phyloP scores from a whole-genome alignment of 2,329 filamentous ascomycete genomes.

The Phyllosticta paracitricarpa region DNA sequence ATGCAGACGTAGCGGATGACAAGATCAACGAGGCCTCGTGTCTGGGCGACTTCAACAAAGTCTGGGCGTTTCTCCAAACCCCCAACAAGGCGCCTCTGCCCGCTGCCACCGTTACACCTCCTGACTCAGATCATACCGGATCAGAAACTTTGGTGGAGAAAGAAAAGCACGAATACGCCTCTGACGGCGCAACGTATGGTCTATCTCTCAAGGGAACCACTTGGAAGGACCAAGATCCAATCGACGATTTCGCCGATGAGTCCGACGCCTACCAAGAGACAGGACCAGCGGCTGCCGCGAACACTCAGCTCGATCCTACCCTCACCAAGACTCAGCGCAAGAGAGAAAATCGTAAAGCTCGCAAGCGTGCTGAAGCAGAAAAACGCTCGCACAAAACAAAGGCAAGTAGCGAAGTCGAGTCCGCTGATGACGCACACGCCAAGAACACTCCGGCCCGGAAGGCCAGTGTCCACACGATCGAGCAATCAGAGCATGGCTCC shows the following conservation, averaged over 20 bases:
- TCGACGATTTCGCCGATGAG: constrained; percentile 3
- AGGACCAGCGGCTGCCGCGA: background rate
- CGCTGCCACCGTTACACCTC: constrained; percentile 12
- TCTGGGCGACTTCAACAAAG: constrained; percentile 37
- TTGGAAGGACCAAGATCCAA: constrained; percentile 15
- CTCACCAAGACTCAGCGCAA: constrained; percentile 28
- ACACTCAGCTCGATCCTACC: constrained; percentile 6
- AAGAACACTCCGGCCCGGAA: constrained; percentile 24
- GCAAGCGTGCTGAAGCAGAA: constrained; percentile 17
- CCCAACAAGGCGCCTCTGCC: constrained; percentile 15
- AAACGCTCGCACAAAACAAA: constrained; percentile 12
- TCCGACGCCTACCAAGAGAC: constrained; percentile 1
- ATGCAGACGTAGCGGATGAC: background rate
- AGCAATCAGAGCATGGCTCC: background rate
- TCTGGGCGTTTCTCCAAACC: constrained; percentile 36
- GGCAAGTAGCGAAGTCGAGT: constrained; percentile 22
- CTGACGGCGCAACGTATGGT: constrained; percentile 32
- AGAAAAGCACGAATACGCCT: constrained; percentile 29
- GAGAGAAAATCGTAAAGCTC: constrained; percentile 18
- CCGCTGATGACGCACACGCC: constrained; percentile 20
- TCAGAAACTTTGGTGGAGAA: constrained; percentile 12
- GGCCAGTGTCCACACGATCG: constrained; percentile 22
- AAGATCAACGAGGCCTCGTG: constrained; percentile 6
- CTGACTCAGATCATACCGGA: constrained; percentile 7
- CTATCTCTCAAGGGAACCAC: constrained; percentile 15